Evolutionary conservation across 2,329 filamentous ascomycete species (phyloP), one percentile per base, ranked within the genome.

Genomic region (Cladophialophora yegresii): DNA sequence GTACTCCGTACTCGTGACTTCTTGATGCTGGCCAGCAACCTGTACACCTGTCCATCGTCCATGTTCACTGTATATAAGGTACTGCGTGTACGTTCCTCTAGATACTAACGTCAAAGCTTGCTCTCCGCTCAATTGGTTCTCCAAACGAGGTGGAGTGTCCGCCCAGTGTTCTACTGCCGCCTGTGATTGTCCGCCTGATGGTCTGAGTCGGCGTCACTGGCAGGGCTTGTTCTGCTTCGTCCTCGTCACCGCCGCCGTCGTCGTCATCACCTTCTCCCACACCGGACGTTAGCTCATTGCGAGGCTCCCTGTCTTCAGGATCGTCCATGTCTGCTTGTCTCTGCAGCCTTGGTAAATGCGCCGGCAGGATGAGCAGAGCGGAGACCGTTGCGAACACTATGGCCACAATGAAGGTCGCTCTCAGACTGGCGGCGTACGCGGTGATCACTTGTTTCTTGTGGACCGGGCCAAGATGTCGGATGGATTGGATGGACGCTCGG

Each of bases 401-500:
- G 20, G 50, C 63, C 10, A 33, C 20, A 28, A 61, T 13, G 49
- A 72, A 71, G 12, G 70, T 71, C 10, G 66, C 49, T 9, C 66
- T 57, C 30, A 72, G 55, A 28, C 69, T 65, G 13, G 23, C 45
- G n/a, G 69, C 59, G 47, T 70, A 72, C 13, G 70, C 69, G 8
- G 63, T 32, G 40, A 72, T 70, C 28, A 71, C 69, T 61, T 71
- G 68, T 33, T 30, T 33, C 55, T 66, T 67, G 56, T 70, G 65
- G 32, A 59, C 33, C 16, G 63, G 62, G 40, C 67, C 66, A 12
- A 71, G 61, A 33, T 54, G 9, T 7, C 55, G 28, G 51, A 72
- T 69, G 2, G 66, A 56, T 12, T 54, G 32, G 36, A 72, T 65
- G 2, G 67, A 69, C 45, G 67, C 61, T 6, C 70, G 54, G 12